A percentile compares a stretch with the other conserved stretches of the same genome.
phyloP scores from a whole-genome alignment of 345 rosid genomes.

The rapeseed (Brassica napus) region DNA sequence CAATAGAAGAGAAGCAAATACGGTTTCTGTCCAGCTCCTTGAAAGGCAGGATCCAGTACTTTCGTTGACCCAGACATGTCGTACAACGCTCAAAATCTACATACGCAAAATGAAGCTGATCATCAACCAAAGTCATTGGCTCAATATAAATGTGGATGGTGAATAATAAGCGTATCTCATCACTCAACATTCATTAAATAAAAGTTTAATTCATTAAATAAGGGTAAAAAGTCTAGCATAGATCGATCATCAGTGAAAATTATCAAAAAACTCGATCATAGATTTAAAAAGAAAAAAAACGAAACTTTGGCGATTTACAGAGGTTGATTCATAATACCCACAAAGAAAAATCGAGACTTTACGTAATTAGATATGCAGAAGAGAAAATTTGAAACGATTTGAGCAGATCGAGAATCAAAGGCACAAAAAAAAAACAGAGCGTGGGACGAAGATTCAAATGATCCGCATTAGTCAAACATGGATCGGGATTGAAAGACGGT shows the following conservation, averaged over 20 bases:
- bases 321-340: slow-evolving; percentile 2
- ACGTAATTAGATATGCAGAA: not conserved
- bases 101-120: slow-evolving; percentile 7
- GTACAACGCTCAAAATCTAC: slow-evolving; percentile 4
- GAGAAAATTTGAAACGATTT: not conserved
- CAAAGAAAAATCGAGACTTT: slow-evolving; percentile 16
- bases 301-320: slow-evolving; percentile 4
- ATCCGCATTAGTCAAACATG: slow-evolving; percentile 27
- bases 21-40: slow-evolving; percentile 93
- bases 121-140: not conserved
- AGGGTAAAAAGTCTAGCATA: not conserved
- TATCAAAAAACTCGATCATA: not conserved
- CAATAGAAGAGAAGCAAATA: slow-evolving; percentile 41
- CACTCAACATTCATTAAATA: not conserved
- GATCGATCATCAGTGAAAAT: slow-evolving; percentile 4
- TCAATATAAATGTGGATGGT: not conserved
- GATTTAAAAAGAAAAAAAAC: not conserved
- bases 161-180: not conserved
- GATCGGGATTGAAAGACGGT: not conserved
- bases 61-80: slow-evolving; percentile 81
- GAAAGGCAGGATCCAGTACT: slow-evolving; percentile 91
- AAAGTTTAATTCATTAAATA: not conserved
- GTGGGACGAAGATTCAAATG: slow-evolving; percentile 6
- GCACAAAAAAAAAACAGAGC: not conserved
- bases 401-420: slow-evolving; percentile 17